These are phyloP conservation scores for Chamaenerion angustifolium DNA, from an alignment of 345 rosid species.

Conservation along the genomic window DNA sequence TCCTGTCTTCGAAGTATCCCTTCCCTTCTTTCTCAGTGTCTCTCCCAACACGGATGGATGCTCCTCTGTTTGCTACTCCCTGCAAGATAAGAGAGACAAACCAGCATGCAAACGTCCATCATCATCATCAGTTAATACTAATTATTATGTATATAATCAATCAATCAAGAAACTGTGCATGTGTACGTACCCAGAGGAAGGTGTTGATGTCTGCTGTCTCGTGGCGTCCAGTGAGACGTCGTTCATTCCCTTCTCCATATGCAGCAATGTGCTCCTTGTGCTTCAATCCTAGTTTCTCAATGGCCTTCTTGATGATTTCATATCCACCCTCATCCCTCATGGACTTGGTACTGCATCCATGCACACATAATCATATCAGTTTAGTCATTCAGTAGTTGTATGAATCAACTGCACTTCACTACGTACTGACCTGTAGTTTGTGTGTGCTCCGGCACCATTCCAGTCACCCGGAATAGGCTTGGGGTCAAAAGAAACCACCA, in stretches of 20 bases:
- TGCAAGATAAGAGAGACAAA: too few relatives aligned
- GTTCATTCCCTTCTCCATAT: constrained; percentile 70
- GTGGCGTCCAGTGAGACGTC: constrained; percentile 65
- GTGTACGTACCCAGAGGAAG: constrained; percentile 46
- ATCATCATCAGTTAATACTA: too few relatives aligned
- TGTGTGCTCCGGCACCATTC: constrained; percentile 97
- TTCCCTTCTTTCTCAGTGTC: constrained; percentile 63
- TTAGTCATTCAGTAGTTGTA: too few relatives aligned
- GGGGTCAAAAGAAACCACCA: constrained; percentile 66
- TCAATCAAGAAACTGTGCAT: too few relatives aligned
- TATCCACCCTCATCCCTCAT: constrained; percentile 73
- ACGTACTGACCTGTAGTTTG: constrained; percentile 46
- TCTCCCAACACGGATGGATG: constrained; percentile 66
- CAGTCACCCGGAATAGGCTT: constrained; percentile 85
- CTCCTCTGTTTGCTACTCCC: constrained; percentile 88
- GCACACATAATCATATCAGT: too few relatives aligned
- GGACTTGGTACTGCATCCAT: constrained; percentile 46
- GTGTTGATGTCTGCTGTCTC: constrained; percentile 76
- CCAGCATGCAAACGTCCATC: too few relatives aligned
- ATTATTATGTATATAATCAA: too few relatives aligned
- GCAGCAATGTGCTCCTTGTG: constrained; percentile 78
- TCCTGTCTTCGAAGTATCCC: constrained; percentile 75
- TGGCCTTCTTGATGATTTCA: constrained; percentile 50
- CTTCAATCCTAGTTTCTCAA: constrained; percentile 51
- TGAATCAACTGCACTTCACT: not conserved